Evolutionary conservation across 495 filamentous ascomycete species (phyloP).

Genomic region (Penicillium longicatenatum): DNA sequence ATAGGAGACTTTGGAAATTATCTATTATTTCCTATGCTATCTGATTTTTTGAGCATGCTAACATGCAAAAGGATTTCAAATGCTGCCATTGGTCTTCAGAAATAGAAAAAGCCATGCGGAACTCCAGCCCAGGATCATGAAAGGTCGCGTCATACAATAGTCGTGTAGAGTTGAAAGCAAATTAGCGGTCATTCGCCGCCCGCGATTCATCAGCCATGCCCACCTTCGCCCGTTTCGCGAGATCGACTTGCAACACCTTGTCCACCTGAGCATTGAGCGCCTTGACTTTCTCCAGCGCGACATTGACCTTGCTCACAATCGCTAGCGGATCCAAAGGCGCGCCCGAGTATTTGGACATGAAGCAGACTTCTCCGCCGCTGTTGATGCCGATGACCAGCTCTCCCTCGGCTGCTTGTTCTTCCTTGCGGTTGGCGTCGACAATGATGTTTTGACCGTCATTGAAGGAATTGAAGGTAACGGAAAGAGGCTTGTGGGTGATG

Average conservation of each 20-base stretch:
- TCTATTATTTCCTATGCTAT: neutral
- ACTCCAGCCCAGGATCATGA: slow-evolving; percentile 31
- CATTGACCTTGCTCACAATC: slow-evolving; percentile 66
- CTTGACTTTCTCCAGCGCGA: slow-evolving; percentile 76
- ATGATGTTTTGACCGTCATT: slow-evolving; percentile 67
- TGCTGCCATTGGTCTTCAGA: slow-evolving; percentile 3
- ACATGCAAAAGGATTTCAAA: neutral
- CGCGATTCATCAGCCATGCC: slow-evolving; percentile 77
- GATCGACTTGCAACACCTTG: slow-evolving; percentile 71
- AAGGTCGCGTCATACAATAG: slow-evolving; percentile 26
- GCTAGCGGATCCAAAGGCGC: slow-evolving; percentile 74
- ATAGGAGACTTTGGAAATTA: neutral
- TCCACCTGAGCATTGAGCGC: slow-evolving; percentile 73
- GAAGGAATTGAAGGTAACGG: slow-evolving; percentile 81
- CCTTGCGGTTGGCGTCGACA: slow-evolving; percentile 75
- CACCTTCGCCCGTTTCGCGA: slow-evolving; percentile 69
- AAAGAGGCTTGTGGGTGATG: slow-evolving; percentile 87
- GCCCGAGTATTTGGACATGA: slow-evolving; percentile 86
- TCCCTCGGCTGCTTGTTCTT: slow-evolving; percentile 84
- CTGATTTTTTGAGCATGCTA: neutral
- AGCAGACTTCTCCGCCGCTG: slow-evolving; percentile 85
- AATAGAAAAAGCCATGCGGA: slow-evolving; percentile 14
- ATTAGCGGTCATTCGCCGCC: slow-evolving; percentile 73
- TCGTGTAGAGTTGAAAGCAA: neutral
- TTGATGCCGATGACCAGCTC: slow-evolving; percentile 87